Base-by-base conservation (phyloP, 306 rosid species). In the Neltuma alba region DNA sequence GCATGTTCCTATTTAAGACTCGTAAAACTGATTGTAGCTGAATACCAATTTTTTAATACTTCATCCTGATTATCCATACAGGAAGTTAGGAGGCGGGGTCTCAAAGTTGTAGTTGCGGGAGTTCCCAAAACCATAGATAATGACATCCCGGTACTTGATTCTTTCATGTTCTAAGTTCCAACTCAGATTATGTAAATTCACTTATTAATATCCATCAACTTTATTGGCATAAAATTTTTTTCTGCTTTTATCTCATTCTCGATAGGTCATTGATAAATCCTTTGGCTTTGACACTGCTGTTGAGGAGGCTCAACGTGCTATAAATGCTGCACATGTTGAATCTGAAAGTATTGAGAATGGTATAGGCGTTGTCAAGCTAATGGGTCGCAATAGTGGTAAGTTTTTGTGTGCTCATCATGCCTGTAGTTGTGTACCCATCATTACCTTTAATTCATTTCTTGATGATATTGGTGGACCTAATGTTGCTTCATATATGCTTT, bases 221-320 rank as follows among this genome's bases (percentile, higher is more conserved):
- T 15, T n/a, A 72, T 70, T 63, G 71, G 75, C 71, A 61, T 63
- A 38, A 60, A 79, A 52, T 30, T 54, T 42, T 69, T 80, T 72
- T 42, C 30, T 83, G 82, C 58, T 57, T 74, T 50, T 80, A 12
- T 80, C 33, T 41, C 74, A 45, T 77, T 74, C 81, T 78, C 40
- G 33, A 72, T 84, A 93, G 99, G 91, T 95, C 48, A 93, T 95
- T 62, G 99, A 95, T 81, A 95, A 70, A 83, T 89, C 99, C 72
- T 95, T 95, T 63, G 99, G 99, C 40, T 95, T 95, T 89, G 99
- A 95, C 88, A 86, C 98, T 28, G 98, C 99, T 40, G 99, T 95
- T 78, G 99, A 95, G 91, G 99, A 95, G 91, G 99, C 99, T 61
- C 99, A 95, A 79, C 97, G 99, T 68, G 99, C 99, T 9, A 95